Evolutionary conservation across 257 asterid genomes (phyloP).

Genomic region (Marsdenia floribunda): DNA sequence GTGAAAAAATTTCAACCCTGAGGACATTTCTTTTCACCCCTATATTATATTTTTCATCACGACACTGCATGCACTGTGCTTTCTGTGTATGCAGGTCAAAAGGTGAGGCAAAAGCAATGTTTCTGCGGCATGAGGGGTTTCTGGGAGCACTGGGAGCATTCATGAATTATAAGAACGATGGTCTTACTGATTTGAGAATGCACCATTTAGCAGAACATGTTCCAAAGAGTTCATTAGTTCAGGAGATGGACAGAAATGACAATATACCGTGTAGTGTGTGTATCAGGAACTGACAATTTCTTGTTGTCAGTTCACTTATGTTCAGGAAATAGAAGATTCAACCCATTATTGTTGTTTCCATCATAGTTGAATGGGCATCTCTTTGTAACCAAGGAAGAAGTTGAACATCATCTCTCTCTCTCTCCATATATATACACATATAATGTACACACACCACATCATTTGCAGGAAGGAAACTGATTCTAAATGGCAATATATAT

Average conservation of each 20-base stretch:
- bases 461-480: not conserved
- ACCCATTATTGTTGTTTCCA: not conserved
- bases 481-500: too few relatives aligned
- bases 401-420: not conserved
- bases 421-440: too few relatives aligned
- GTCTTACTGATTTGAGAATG: slow-evolving; percentile 25
- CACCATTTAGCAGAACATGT: slow-evolving; percentile 25
- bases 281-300: slow-evolving; percentile 24
- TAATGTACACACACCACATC: too few relatives aligned
- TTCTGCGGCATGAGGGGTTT: slow-evolving; percentile 79
- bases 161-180: slow-evolving; percentile 43
- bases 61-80: not conserved
- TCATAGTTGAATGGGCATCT: not conserved
- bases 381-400: not conserved
- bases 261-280: slow-evolving; percentile 47
- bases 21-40: not conserved
- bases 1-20: too few relatives aligned
- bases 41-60: not conserved
- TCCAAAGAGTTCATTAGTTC: slow-evolving; percentile 28
- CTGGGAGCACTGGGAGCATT: slow-evolving; percentile 89
- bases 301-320: not conserved
- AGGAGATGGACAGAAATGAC: slow-evolving; percentile 35
- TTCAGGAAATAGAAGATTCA: not conserved
- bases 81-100: slow-evolving; percentile 59
- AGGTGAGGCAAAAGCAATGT: slow-evolving; percentile 87